A percentile compares a stretch with the other conserved stretches of the same genome.
Evolutionary conservation across 805 yeast species (phyloP).

Genomic region (Diddensiella caesifluorescens): DNA sequence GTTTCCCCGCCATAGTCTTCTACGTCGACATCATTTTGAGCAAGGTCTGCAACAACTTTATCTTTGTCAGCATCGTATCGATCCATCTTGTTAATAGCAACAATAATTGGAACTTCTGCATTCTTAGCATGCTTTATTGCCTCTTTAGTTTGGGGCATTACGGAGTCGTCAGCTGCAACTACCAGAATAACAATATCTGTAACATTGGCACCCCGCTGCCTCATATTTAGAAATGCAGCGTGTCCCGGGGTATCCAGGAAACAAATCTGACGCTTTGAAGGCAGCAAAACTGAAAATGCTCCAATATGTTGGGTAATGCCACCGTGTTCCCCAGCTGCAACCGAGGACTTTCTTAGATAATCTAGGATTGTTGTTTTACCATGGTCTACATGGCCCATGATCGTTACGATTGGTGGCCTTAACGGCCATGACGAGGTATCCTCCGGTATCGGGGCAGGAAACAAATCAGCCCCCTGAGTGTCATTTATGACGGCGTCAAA

Average conservation of each 20-base stretch:
- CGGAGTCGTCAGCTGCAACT: constrained; percentile 96
- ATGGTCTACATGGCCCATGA: constrained; percentile 99
- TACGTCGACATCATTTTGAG: constrained; percentile 70
- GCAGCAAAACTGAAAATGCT: constrained; percentile 85
- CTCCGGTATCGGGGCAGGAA: constrained; percentile 51
- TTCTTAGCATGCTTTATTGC: constrained; percentile 89
- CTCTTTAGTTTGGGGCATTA: constrained; percentile 95
- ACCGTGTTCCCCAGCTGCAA: constrained; percentile 83
- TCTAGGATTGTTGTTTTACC: constrained; percentile 95
- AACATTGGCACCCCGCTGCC: constrained; percentile 91
- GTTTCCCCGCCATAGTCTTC: constrained; percentile 96
- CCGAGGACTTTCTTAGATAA: constrained; percentile 73
- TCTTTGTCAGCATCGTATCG: constrained; percentile 70
- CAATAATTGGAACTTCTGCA: constrained; percentile 76
- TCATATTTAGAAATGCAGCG: constrained; percentile 92
- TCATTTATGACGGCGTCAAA: constrained; percentile 55
- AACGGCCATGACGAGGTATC: constrained; percentile 45
- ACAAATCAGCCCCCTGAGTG: constrained; percentile 53
- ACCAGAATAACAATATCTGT: constrained; percentile 91
- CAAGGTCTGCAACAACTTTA: constrained; percentile 70
- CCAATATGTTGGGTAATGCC: constrained; percentile 98
- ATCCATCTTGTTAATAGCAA: constrained; percentile 91
- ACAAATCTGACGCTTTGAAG: constrained; percentile 70
- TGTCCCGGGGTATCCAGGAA: constrained; percentile 98
- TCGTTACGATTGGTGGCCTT: constrained; percentile 91